Base-by-base conservation (phyloP, 2,329 filamentous ascomycete genomes). In the Epichloe sibirici region DNA sequence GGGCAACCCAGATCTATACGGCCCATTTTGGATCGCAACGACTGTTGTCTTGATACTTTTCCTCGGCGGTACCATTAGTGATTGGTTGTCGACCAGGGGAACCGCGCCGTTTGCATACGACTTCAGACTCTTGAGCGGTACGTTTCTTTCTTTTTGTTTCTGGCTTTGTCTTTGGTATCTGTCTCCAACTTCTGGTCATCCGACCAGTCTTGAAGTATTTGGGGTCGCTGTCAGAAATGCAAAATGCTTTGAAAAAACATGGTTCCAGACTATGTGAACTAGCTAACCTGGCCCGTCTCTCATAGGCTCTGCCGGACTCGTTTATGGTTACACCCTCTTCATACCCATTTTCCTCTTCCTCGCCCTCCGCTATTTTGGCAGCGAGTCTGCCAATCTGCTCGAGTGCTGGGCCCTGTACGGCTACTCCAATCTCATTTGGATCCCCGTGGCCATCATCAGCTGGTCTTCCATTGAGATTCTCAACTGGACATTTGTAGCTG, bases 21-120 rank as follows among this genome's bases (percentile, higher is more conserved):
- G 91, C 1, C 93, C 93, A 1, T 90, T 97, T 66, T 98, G 93
- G 93, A 97, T 98, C 71, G 93, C 93, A 9, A 97, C 93, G 0
- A 97, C 93, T 0, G 93, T 98, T 9, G 85, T 98, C 12, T 79
- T 98, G 57, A 97, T 98, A 55, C 72, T 98, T 35, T 98, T 98
- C 71, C 69, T 98, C 45, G 93, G 91, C 1, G 93, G 93, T 12
- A 97, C 93, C 0, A 95, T 98, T 58, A 94, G 85, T 65, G 86
- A 93, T 69, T 97, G 95, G 69, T 73, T 96, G 48, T 81, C 86
- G 28, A 77, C 77, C 25, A 79, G 79, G 44, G 75, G 74, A n/a
- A 78, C 81, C 51, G 78, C 80, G 23, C 82, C 86, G 53, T 96
- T 96, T 67, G 83, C 84, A 46, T 97, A 97, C 69, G 90, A 97